Conservation (phyloP, 1,284 basidiomycete species). For the Sparassis latifolia region DNA sequence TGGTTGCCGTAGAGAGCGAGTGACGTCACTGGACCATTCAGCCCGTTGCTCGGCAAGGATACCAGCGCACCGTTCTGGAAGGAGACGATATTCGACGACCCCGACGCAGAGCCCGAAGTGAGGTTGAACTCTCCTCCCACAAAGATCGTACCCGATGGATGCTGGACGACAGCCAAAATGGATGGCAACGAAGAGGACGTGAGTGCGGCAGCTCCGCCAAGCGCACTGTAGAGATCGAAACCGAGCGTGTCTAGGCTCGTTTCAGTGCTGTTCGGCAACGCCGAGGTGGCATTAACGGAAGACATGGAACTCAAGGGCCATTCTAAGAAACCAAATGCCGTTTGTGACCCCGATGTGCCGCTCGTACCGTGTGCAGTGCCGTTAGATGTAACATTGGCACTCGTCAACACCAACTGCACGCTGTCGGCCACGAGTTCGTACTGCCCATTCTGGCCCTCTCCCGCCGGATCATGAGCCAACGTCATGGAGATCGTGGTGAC, state of each 20-base stretch:
- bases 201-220: constrained; percentile 38
- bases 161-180: constrained; percentile 55
- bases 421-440: constrained; percentile 81
- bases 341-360: constrained; percentile 27
- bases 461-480: constrained; percentile 53
- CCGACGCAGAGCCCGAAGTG: constrained; percentile 46
- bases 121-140: constrained; percentile 77
- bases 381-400: constrained; percentile 37
- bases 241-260: constrained; percentile 65
- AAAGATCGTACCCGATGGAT: constrained; percentile 61
- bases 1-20: constrained; percentile 52
- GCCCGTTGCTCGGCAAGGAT: constrained; percentile 52
- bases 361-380: constrained; percentile 25
- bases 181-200: constrained; percentile 30
- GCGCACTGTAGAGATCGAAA: constrained; percentile 47
- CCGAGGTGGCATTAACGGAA: constrained; percentile 47
- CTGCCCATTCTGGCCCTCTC: constrained; percentile 54
- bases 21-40: constrained; percentile 74
- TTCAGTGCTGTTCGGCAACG: constrained; percentile 65
- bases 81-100: constrained; percentile 66
- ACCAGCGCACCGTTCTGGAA: constrained; percentile 58
- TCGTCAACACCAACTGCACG: constrained; percentile 67
- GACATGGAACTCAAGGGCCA: constrained; percentile 53
- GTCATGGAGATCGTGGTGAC: constrained; percentile 70
- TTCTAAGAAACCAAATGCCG: constrained; percentile 73